Percentiles rank a stretch among this genome's conserved stretches.
phyloP scores from a whole-genome alignment of 148 eudicot genomes.

The Arctostaphylos glauca region DNA sequence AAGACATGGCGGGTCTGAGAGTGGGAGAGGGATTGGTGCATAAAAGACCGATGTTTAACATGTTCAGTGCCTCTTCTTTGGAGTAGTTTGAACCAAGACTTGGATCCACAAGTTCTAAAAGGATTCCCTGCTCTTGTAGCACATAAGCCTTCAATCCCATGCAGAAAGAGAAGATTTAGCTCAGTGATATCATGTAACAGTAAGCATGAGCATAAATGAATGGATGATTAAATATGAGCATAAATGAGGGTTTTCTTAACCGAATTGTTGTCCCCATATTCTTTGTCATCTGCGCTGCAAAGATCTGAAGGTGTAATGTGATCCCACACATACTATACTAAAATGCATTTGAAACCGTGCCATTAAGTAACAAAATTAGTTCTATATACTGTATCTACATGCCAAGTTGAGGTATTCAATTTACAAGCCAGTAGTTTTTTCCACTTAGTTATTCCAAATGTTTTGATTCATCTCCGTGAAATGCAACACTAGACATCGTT shows the following conservation, averaged over 20 bases:
- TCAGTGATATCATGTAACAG: background rate
- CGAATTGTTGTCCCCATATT: background rate
- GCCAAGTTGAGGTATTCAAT: background rate
- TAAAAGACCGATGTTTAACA: slow-evolving; percentile 28
- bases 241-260: too few relatives aligned
- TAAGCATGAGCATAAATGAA: background rate
- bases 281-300: background rate
- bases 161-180: background rate
- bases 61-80: slow-evolving; percentile 31
- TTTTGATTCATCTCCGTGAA: background rate
- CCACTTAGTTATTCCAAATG: background rate
- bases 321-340: background rate
- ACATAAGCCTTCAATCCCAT: slow-evolving; percentile 49
- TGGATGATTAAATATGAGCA: background rate
- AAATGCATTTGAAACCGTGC: background rate
- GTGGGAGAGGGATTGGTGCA: slow-evolving; percentile 43
- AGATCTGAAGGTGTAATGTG: too few relatives aligned
- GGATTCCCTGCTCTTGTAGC: slow-evolving; percentile 56
- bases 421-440: too few relatives aligned
- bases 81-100: slow-evolving; percentile 39
- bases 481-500: background rate
- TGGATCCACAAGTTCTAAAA: slow-evolving; percentile 51
- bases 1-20: slow-evolving; percentile 39
- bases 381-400: background rate
- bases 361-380: background rate